Base-by-base conservation (phyloP, 2,329 filamentous ascomycete species). In the Scorias spongiosa region DNA sequence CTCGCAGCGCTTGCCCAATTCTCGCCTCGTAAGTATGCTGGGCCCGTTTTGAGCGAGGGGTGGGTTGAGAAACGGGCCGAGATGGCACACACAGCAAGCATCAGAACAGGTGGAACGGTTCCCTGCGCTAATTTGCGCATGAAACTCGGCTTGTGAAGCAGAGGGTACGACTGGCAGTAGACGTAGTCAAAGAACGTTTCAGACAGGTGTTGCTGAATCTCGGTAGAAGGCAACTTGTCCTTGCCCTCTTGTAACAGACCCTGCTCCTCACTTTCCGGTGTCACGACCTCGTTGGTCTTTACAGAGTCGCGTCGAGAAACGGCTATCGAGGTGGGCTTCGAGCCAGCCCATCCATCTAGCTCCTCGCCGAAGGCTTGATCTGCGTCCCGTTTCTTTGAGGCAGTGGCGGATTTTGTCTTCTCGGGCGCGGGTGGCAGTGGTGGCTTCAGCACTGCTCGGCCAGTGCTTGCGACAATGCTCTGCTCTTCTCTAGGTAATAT, bases 111-210 rank as follows among this genome's bases (percentile, higher is more conserved):
- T 1, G 91, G 89, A 10, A 96, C 69, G 1, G 81, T 80, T 28
- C 84, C 82, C 46, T 80, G 74, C 55, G 81, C 85, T 44, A 91
- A 62, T 55, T 86, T 86, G 47, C 88, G 76, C 83, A 96, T 94
- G 60, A 93, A 96, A 60, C 88, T 96, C 32, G 91, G 89, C 60
- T 95, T 96, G 64, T 98, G 91, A 9, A 98, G 75, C 15, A 98
- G 68, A 50, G 93, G 84, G 60, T 96, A 98, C 29, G 86, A 84
- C 59, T 96, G 91, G 8, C 91, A 91, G 58, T 98, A 96, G 1
- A 96, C 76, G 55, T 83, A 88, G 57, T 96, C 89, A 57, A 96
- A 98, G 59, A 93, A 98, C 0, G 95, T 79, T 56, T 96, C 88
- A 14, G 88, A 81, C 5, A 98, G 71, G 63, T 96, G 89, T 57